Base-by-base conservation (phyloP, 768 basidiomycete genomes). In the Piloderma croceum region DNA sequence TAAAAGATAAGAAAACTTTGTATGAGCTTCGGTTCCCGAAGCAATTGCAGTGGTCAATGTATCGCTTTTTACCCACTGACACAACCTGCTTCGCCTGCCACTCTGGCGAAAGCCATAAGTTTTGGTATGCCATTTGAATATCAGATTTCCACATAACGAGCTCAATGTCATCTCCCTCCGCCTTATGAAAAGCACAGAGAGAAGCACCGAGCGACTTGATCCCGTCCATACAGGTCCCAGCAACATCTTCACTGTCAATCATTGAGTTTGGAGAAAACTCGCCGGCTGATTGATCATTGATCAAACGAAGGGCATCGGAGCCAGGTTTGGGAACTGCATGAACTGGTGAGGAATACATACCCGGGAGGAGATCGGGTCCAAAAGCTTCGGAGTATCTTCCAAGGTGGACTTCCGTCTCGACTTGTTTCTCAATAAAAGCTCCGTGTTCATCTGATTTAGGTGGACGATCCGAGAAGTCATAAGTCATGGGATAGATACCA, bases 121-220 rank as follows among this genome's bases (percentile, higher is more conserved):
- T 42, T 1, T 53, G 46, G 39, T 48, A 61, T 3, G 58, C 60
- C 20, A 41, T 33, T 1, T 48, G 36, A 5, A 61, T 47, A 35
- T 61, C 55, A 1, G 60, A 51, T 34, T 56, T 61, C 42, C 44
- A 60, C 1, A 58, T 7, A 7, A 48, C 31, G 2, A 51, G 39
- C 7, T 13, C n/a, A n/a, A n/a, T n/a, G n/a, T n/a, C n/a, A n/a
- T n/a, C n/a, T n/a, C n/a, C 62, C 63, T 0, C 68, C 47, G 13
- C 63, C 12, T 64, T 47, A 2, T 60, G 50, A 2, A 71, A 38
- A 24, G 52, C 63, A 48, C 71, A 64, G 5, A 71, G 49, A 0
- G 39, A 60, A 3, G 60, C 44, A 0, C 56, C 47, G 0, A 4
- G 54, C 57, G n/a, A n/a, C n/a, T n/a, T n/a, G n/a, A n/a, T n/a